These are phyloP conservation scores for Gossypium longicalyx DNA, from an alignment of 345 rosid genomes.

Conservation along the genomic window DNA sequence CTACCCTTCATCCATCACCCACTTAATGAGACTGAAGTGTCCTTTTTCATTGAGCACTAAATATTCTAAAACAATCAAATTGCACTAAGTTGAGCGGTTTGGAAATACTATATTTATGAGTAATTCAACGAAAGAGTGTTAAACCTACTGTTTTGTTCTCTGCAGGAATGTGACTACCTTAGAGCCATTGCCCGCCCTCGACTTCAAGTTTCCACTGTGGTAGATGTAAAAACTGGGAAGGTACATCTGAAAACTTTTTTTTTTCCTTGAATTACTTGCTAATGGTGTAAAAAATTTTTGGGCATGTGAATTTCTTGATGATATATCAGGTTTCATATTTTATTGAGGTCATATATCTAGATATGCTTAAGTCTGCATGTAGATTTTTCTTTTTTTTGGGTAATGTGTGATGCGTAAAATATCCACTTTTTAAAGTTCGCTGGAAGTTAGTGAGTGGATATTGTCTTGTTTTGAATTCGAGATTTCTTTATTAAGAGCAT, in stretches of 20 bases:
- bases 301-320: not conserved
- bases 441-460: not conserved
- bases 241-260: conserved; percentile 32
- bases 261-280: conserved; percentile 1
- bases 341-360: not conserved
- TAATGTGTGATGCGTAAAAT: not conserved
- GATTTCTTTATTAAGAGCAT: not conserved
- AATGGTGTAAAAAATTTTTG: not conserved
- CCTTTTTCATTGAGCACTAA: not conserved
- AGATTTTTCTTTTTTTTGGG: not conserved
- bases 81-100: not conserved
- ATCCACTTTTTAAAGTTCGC: not conserved
- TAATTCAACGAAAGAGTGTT: not conserved
- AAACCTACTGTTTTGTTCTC: conserved; percentile 15
- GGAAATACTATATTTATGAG: conserved; percentile 7
- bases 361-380: not conserved
- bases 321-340: not conserved
- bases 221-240: conserved; percentile 88
- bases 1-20: not conserved
- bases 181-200: conserved; percentile 74
- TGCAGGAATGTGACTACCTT: conserved; percentile 95
- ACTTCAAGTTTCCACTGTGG: conserved; percentile 79
- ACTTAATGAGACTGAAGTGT: not conserved
- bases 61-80: not conserved
- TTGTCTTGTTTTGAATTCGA: not conserved